Conservation (phyloP, 371 early-diverging fungal genomes). For the Lichtheimia hyalospora region DNA sequence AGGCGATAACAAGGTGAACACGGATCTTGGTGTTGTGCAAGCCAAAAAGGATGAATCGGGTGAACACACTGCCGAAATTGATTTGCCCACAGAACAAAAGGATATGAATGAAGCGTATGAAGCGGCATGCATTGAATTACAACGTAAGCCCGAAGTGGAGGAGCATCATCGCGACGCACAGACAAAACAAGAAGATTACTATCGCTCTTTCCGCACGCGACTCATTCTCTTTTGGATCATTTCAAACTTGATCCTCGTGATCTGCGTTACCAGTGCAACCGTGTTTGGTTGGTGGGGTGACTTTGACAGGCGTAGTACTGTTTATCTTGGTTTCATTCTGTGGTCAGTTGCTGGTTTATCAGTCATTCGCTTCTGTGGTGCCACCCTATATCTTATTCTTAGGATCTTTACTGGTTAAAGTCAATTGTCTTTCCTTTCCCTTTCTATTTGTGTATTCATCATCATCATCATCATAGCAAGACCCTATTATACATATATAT, state of each 20-base stretch:
- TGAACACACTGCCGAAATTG: slow-evolving; percentile 55
- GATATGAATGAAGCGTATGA: slow-evolving; percentile 83
- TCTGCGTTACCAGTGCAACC: slow-evolving; percentile 42
- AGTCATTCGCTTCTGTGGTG: slow-evolving; percentile 80
- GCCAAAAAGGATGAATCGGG: slow-evolving; percentile 51
- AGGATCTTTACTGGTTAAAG: slow-evolving; percentile 43
- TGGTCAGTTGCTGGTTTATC: slow-evolving; percentile 88
- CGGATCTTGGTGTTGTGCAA: slow-evolving; percentile 68
- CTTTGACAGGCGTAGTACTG: slow-evolving; percentile 48
- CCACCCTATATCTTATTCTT: slow-evolving; percentile 70
- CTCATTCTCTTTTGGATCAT: slow-evolving; percentile 79
- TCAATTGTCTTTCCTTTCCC: slow-evolving; percentile 56
- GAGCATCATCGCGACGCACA: slow-evolving; percentile 67
- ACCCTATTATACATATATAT: not conserved
- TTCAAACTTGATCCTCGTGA: slow-evolving; percentile 76
- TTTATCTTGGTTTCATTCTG: slow-evolving; percentile 83
- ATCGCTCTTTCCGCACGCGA: slow-evolving; percentile 82
- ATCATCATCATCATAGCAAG: too few relatives aligned
- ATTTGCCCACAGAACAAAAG: slow-evolving; percentile 70
- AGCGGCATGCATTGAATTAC: slow-evolving; percentile 60
- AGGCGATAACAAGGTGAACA: slow-evolving; percentile 69
- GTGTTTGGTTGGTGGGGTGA: slow-evolving; percentile 31
- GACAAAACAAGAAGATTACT: slow-evolving; percentile 85
- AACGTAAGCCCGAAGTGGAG: slow-evolving; percentile 43
- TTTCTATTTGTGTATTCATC: slow-evolving; percentile 25